phyloP scores from a whole-genome alignment of 139 green algal species.

The Chlamydomonas schloesseri region DNA sequence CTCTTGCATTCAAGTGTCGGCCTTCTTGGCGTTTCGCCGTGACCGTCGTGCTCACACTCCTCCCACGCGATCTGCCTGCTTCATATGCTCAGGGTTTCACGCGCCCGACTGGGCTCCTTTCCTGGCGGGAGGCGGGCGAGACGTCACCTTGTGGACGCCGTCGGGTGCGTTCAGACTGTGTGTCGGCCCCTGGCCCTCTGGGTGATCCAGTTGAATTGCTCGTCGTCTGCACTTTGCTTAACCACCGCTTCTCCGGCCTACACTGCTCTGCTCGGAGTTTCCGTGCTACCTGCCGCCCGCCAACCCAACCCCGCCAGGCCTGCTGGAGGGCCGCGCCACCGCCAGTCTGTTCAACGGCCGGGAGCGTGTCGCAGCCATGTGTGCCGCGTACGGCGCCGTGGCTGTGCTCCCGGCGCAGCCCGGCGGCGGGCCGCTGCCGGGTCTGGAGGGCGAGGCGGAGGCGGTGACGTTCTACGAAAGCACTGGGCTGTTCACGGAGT shows the following conservation, averaged over 20 bases:
- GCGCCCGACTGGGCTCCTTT: background rate
- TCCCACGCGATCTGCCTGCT: no score
- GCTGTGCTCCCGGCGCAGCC: background rate
- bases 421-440: background rate
- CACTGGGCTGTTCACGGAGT: background rate
- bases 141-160: background rate
- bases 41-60: no score
- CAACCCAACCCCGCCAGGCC: background rate
- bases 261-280: no score
- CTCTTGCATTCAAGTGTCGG: no score
- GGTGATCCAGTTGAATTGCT: no score
- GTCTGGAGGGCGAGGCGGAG: slow-evolving; percentile 2
- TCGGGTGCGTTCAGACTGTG: background rate
- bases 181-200: no score
- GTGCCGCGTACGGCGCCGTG: background rate
- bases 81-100: background rate
- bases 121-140: background rate
- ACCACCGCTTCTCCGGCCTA: no score
- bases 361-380: background rate
- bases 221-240: no score
- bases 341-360: background rate
- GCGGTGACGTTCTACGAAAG: background rate
- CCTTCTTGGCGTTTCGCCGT: no score
- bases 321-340: slow-evolving; percentile 1
- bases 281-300: no score